Evolutionary conservation across 768 basidiomycete genomes (phyloP).

Genomic region (Termitomyces sp.): DNA sequence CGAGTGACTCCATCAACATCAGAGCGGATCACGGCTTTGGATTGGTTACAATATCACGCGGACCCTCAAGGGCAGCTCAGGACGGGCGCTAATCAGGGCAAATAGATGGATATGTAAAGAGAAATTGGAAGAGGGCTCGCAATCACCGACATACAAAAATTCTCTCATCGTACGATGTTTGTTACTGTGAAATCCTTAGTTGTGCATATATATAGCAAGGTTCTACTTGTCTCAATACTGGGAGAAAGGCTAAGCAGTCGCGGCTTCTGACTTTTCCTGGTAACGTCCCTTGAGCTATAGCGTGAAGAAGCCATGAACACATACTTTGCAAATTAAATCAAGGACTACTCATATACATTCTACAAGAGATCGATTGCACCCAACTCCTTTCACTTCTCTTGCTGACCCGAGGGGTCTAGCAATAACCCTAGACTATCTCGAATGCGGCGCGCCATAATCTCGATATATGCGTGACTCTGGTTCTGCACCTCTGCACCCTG

Average conservation of each 20-base stretch:
- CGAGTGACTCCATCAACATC: no score
- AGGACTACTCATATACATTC: background rate
- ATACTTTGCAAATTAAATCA: background rate
- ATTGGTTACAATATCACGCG: no score
- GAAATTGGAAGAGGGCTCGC: no score
- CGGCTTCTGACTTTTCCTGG: background rate
- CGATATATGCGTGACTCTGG: slow-evolving; percentile 65
- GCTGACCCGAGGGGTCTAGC: slow-evolving; percentile 3
- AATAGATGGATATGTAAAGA: no score
- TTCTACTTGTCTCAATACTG: no score
- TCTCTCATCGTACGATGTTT: no score
- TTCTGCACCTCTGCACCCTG: slow-evolving; percentile 43
- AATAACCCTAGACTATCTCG: slow-evolving; percentile 56
- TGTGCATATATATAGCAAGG: no score
- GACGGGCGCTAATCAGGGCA: no score
- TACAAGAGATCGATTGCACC: background rate
- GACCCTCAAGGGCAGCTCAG: no score
- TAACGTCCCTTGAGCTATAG: background rate
- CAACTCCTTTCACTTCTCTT: background rate
- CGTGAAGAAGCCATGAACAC: background rate
- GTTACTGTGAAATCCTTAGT: no score
- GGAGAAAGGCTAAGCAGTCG: background rate
- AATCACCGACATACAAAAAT: no score
- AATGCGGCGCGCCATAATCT: slow-evolving; percentile 69
- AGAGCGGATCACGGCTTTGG: no score